Percentiles rank a stretch among this genome's conserved stretches.
Conservation (phyloP, 192 early-diverging fungal genomes). For the Oehlia diaphana region DNA sequence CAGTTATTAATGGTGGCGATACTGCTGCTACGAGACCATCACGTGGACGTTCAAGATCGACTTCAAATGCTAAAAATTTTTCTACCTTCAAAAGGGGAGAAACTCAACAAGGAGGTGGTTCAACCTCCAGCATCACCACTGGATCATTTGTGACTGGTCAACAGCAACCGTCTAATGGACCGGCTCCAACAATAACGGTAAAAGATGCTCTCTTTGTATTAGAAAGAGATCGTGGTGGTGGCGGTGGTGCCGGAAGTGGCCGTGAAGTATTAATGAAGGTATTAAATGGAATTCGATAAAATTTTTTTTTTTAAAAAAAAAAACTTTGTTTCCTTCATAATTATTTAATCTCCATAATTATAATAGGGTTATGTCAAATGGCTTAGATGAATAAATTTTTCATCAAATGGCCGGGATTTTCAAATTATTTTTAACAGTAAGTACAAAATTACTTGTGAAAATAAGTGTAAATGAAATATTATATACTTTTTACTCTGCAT, state of each 20-base stretch:
- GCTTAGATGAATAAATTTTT: neutral
- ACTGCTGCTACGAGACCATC: neutral
- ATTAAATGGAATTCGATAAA: slow-evolving; percentile 17
- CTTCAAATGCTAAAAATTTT: neutral
- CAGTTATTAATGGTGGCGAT: neutral
- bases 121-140: slow-evolving; percentile 1
- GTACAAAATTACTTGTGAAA: neutral
- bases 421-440: neutral
- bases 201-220: slow-evolving; percentile 74
- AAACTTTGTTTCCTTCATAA: neutral
- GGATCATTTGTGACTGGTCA: slow-evolving; percentile 32
- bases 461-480: neutral
- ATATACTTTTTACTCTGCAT: neutral
- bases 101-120: slow-evolving; percentile 7
- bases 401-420: too few relatives aligned
- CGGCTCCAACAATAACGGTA: slow-evolving; percentile 55
- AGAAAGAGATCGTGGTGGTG: slow-evolving; percentile 62
- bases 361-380: slow-evolving; percentile 3
- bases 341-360: neutral
- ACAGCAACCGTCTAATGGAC: slow-evolving; percentile 29
- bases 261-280: slow-evolving; percentile 49
- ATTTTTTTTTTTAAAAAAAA: neutral
- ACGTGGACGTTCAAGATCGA: neutral
- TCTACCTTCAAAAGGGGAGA: slow-evolving; percentile 5
- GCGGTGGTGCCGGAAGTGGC: slow-evolving; percentile 38